Percentiles rank a stretch among this genome's conserved stretches.
These are phyloP conservation scores for Umbilicus rupestris DNA, from an alignment of 164 flowering plant genomes.

Conservation along the genomic window DNA sequence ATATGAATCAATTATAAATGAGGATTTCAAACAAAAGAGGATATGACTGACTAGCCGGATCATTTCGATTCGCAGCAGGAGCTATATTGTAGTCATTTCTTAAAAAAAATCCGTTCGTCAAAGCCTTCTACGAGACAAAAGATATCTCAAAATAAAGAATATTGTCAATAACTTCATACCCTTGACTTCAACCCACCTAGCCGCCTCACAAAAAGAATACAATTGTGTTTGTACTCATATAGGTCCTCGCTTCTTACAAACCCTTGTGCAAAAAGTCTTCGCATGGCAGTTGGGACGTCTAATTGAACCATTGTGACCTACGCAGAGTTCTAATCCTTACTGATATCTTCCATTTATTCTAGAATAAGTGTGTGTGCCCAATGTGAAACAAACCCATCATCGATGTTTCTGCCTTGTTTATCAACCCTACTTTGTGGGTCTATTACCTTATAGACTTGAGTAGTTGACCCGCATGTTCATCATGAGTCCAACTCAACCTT, in stretches of 20 bases:
- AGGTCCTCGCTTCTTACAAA: slow-evolving; percentile 1
- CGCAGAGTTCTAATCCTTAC: background rate
- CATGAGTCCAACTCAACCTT: slow-evolving; percentile 3
- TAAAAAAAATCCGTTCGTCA: too few species aligned
- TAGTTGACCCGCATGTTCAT: slow-evolving; percentile 3
- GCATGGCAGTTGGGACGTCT: background rate
- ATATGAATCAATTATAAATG: too few species aligned
- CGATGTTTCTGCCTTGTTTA: slow-evolving; percentile 1
- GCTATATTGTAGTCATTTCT: too few species aligned
- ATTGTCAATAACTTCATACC: too few species aligned
- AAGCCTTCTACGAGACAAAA: too few species aligned
- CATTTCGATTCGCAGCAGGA: too few species aligned
- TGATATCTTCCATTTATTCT: background rate
- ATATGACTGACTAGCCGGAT: too few species aligned
- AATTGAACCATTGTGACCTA: background rate
- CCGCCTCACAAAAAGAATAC: background rate
- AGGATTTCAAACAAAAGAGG: too few species aligned
- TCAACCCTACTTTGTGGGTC: slow-evolving; percentile 3
- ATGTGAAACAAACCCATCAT: slow-evolving; percentile 1
- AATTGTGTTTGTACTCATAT: background rate
- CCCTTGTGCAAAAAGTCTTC: slow-evolving; percentile 4
- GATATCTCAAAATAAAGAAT: too few species aligned
- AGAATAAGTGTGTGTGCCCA: background rate
- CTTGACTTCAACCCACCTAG: too few species aligned
- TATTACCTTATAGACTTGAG: background rate